phyloP scores from a whole-genome alignment of 2,329 filamentous ascomycete species.

The Didymella pinodella region DNA sequence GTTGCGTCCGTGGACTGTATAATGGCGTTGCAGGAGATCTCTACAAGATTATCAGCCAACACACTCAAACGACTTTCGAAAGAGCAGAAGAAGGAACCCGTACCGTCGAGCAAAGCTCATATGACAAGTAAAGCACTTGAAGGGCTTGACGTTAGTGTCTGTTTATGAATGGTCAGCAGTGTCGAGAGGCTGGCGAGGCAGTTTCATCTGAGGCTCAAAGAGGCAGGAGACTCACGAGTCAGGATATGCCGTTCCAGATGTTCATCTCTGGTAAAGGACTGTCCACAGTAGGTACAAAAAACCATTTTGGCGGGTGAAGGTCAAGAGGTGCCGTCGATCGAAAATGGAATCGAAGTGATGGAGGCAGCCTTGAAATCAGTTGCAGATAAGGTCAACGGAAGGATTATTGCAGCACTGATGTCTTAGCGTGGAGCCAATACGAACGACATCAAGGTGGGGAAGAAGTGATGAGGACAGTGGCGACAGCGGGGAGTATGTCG shows the following conservation, averaged over 20 bases:
- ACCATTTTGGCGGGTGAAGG: slow-evolving; percentile 53
- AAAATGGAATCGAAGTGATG: slow-evolving; percentile 12
- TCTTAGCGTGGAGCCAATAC: slow-evolving; percentile 22
- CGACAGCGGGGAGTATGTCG: slow-evolving; percentile 18
- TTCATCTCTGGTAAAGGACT: slow-evolving; percentile 62
- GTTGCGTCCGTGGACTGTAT: slow-evolving; percentile 61
- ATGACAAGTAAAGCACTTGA: slow-evolving; percentile 63
- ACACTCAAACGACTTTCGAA: not conserved
- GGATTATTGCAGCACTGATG: slow-evolving; percentile 9
- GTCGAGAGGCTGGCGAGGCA: not conserved
- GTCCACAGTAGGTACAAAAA: slow-evolving; percentile 63
- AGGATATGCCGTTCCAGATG: slow-evolving; percentile 62
- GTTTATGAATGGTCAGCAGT: slow-evolving; percentile 16
- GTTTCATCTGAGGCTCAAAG: not conserved
- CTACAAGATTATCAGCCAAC: slow-evolving; percentile 42
- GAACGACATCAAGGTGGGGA: slow-evolving; percentile 26
- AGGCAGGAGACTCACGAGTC: slow-evolving; percentile 53
- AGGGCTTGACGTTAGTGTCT: slow-evolving; percentile 65
- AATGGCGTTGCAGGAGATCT: slow-evolving; percentile 61
- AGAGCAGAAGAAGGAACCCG: slow-evolving; percentile 30
- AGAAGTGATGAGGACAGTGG: slow-evolving; percentile 14
- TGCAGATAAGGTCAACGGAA: slow-evolving; percentile 7
- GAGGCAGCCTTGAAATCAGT: slow-evolving; percentile 8
- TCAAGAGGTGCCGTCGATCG: slow-evolving; percentile 4
- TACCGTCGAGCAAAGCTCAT: slow-evolving; percentile 63